phyloP scores from a whole-genome alignment of 306 rosid species.

The Cucumis melo region DNA sequence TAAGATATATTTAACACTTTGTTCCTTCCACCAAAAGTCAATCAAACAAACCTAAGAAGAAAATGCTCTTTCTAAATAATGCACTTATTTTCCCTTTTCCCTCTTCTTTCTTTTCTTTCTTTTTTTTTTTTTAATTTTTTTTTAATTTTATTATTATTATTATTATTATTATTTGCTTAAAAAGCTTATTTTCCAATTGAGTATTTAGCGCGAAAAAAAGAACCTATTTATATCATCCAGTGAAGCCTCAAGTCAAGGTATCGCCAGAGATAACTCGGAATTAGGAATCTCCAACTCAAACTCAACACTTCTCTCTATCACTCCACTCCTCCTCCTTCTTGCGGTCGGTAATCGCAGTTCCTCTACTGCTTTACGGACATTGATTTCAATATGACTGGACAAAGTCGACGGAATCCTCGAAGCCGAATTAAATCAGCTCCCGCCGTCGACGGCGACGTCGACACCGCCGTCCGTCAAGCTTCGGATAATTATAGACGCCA shows the following conservation, averaged over 20 bases:
- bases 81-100: no score
- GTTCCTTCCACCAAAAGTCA: no score
- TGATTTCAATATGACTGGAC: slow-evolving; percentile 34
- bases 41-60: no score
- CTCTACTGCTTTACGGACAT: neutral
- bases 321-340: neutral
- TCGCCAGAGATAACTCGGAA: neutral
- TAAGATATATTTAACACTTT: no score
- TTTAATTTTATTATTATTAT: no score
- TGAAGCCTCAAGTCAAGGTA: neutral
- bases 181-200: neutral
- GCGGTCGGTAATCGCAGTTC: neutral
- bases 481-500: slow-evolving; percentile 18
- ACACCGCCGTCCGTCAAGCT: neutral
- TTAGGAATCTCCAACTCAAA: neutral
- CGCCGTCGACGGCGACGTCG: slow-evolving; percentile 1
- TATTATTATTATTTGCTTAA: no score
- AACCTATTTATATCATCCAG: neutral
- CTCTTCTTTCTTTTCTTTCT: no score
- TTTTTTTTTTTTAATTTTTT: no score
- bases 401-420: slow-evolving; percentile 38
- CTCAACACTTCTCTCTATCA: neutral
- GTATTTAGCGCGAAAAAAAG: neutral
- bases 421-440: slow-evolving; percentile 37
- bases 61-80: no score